Conservation (phyloP, 1,139 yeast genomes). For the Kluyveromyces marxianus region DNA sequence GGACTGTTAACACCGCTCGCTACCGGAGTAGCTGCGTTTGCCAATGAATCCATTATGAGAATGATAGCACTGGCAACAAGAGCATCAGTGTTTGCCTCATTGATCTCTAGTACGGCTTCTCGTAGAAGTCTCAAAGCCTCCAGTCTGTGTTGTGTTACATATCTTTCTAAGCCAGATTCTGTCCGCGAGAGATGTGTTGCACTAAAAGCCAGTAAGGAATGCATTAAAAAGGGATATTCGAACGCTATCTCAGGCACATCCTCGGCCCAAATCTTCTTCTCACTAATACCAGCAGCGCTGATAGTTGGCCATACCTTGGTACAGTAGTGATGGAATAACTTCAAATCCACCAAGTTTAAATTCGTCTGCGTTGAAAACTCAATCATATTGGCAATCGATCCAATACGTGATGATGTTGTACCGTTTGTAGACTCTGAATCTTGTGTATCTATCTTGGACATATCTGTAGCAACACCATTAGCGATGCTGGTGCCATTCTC, state of each 20-base stretch:
- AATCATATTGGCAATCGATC: conserved; percentile 18
- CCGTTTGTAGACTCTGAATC: conserved; percentile 11
- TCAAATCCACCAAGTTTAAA: conserved; percentile 68
- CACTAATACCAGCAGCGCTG: conserved; percentile 85
- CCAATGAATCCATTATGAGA: conserved; percentile 84
- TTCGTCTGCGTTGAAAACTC: conserved; percentile 28
- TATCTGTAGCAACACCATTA: too few species aligned
- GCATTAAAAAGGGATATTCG: conserved; percentile 86
- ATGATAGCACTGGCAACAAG: conserved; percentile 86
- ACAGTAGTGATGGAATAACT: conserved; percentile 81
- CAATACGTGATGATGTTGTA: conserved; percentile 6
- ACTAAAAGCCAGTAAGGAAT: conserved; percentile 77
- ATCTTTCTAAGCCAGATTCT: conserved; percentile 69
- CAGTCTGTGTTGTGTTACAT: conserved; percentile 80
- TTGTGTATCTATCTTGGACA: conserved; percentile 11
- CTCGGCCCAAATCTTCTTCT: conserved; percentile 76
- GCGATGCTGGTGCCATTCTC: neutral
- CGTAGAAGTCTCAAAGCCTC: conserved; percentile 75
- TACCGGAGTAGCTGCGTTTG: conserved; percentile 77
- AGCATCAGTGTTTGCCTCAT: conserved; percentile 83
- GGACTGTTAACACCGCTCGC: conserved; percentile 37
- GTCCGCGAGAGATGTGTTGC: conserved; percentile 84
- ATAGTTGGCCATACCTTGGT: conserved; percentile 80
- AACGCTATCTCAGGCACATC: conserved; percentile 87
- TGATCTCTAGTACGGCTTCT: conserved; percentile 79